A percentile compares a stretch with the other conserved stretches of the same genome.
These are phyloP conservation scores for Trypanosoma melophagium DNA, from an alignment of 208 protist species.

Conservation along the genomic window DNA sequence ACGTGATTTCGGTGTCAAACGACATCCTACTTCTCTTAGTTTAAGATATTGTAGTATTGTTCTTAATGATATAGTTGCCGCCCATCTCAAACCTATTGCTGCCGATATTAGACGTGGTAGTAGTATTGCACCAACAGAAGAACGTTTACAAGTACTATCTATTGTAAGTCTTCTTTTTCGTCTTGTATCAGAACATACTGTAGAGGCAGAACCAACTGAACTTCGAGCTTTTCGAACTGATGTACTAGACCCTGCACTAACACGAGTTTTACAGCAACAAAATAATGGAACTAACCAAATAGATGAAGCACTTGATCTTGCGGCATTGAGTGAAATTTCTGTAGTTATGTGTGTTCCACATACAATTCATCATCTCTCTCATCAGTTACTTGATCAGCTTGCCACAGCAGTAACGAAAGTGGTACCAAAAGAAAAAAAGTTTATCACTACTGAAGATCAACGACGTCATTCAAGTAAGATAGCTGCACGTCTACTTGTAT, in stretches of 20 bases:
- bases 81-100: slow-evolving; percentile 50
- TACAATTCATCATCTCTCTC: slow-evolving; percentile 71
- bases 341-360: slow-evolving; percentile 66
- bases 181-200: slow-evolving; percentile 44
- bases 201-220: slow-evolving; percentile 57
- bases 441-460: slow-evolving; percentile 6
- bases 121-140: slow-evolving; percentile 23
- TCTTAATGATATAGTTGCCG: slow-evolving; percentile 63
- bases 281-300: neutral
- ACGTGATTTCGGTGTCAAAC: slow-evolving; percentile 30
- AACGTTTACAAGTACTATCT: slow-evolving; percentile 50
- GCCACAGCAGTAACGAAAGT: slow-evolving; percentile 22
- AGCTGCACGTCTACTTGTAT: slow-evolving; percentile 42
- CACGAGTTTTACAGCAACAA: slow-evolving; percentile 32
- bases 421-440: slow-evolving; percentile 22
- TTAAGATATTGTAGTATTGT: slow-evolving; percentile 40
- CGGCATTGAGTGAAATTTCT: slow-evolving; percentile 60
- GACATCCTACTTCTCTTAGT: slow-evolving; percentile 42
- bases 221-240: slow-evolving; percentile 61
- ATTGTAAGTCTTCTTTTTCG: slow-evolving; percentile 66
- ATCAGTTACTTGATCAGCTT: slow-evolving; percentile 38
- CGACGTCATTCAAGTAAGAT: slow-evolving; percentile 18
- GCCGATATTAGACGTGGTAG: slow-evolving; percentile 4
- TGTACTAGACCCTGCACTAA: slow-evolving; percentile 60
- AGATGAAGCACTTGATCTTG: slow-evolving; percentile 39